These are phyloP conservation scores for Coemansia furcata DNA, from an alignment of 192 early-diverging fungal species.

Conservation along the genomic window DNA sequence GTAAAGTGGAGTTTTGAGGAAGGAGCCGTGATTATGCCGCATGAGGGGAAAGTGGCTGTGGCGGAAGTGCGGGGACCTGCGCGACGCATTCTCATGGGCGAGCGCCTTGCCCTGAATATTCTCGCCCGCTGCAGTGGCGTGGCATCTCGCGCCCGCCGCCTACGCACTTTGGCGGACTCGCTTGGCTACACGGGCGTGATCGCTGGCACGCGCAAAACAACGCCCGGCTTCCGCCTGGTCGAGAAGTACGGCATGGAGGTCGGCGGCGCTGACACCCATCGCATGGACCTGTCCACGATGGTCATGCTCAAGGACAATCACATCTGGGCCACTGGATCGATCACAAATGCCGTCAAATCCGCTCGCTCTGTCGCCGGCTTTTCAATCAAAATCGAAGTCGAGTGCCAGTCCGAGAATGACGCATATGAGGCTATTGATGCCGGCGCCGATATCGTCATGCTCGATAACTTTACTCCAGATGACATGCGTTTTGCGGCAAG, in stretches of 20 bases:
- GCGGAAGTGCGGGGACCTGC: conserved; percentile 83
- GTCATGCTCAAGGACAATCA: conserved; percentile 99
- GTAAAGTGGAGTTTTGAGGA: conserved; percentile 86
- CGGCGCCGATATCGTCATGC: conserved; percentile 97
- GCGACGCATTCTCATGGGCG: conserved; percentile 83
- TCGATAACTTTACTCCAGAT: conserved; percentile 88
- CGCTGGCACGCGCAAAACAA: conserved; percentile 97
- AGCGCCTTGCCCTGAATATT: conserved; percentile 93
- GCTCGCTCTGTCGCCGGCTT: conserved; percentile 87
- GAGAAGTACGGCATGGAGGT: conserved; percentile 98
- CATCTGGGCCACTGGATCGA: conserved; percentile 91
- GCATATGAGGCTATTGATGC: conserved; percentile 94
- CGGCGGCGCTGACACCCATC: conserved; percentile 95
- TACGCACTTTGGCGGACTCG: conserved; percentile 62
- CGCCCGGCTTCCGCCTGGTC: conserved; percentile 94
- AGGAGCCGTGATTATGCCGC: conserved; percentile 78
- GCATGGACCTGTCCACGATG: conserved; percentile 95
- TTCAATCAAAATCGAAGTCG: conserved; percentile 94
- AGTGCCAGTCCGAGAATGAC: conserved; percentile 88
- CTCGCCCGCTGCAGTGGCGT: conserved; percentile 92
- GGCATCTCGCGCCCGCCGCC: conserved; percentile 61
- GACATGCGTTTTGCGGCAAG: conserved; percentile 63
- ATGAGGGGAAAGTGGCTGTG: conserved; percentile 53
- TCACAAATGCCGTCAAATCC: conserved; percentile 81
- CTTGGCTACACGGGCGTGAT: conserved; percentile 79